Conservation (phyloP, 139 green algal genomes). For the Dunaliella primolecta region DNA sequence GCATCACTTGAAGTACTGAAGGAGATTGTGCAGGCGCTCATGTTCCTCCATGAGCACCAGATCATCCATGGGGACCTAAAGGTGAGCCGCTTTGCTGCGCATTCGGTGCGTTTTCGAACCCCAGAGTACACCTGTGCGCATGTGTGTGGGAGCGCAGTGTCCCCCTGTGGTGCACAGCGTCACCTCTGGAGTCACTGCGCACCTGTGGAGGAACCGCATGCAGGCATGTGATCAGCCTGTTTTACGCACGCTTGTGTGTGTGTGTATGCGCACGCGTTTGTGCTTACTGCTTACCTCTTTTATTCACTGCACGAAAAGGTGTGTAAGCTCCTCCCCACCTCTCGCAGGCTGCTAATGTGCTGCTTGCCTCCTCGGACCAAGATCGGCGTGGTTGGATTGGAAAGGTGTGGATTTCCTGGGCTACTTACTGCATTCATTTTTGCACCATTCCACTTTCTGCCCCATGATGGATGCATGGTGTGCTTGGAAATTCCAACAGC, state of each 20-base stretch:
- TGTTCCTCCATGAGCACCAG: slow-evolving; percentile 55
- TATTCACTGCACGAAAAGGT: no score
- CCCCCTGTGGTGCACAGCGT: background rate
- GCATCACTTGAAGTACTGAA: slow-evolving; percentile 31
- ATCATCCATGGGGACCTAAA: slow-evolving; percentile 70
- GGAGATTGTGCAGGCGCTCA: slow-evolving; percentile 41
- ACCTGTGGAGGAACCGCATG: slow-evolving; percentile 3
- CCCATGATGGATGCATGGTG: no score
- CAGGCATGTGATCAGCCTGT: no score
- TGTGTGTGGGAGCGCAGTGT: background rate
- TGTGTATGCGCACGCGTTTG: no score
- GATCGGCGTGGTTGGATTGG: slow-evolving; percentile 48
- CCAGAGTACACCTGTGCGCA: no score
- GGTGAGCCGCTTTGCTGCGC: slow-evolving; percentile 8
- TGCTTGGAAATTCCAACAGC: no score
- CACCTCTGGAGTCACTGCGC: no score
- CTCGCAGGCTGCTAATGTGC: slow-evolving; percentile 44
- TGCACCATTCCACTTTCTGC: no score
- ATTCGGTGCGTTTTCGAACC: no score
- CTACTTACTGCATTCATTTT: no score
- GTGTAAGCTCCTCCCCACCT: background rate
- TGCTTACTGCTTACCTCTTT: no score
- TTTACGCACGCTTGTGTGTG: no score
- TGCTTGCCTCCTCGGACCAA: slow-evolving; percentile 40
- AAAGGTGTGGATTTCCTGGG: slow-evolving; percentile 49